Conservation (phyloP, 192 early-diverging fungal species). For the Backusella sp. region DNA sequence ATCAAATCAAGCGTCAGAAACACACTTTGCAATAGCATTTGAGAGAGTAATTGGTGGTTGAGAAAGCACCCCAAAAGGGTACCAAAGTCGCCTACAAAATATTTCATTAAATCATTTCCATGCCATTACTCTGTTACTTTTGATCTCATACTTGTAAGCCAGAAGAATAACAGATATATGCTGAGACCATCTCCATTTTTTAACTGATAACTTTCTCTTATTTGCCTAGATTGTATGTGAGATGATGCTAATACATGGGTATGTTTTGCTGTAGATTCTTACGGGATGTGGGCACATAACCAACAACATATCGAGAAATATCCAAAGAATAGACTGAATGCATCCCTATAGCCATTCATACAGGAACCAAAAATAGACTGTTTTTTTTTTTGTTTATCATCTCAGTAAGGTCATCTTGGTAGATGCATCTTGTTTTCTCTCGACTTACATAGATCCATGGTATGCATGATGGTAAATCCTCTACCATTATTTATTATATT, state of each 20-base stretch:
- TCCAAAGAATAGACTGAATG: slow-evolving; percentile 42
- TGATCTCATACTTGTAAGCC: slow-evolving; percentile 50
- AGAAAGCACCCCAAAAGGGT: slow-evolving; percentile 67
- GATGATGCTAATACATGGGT: background rate
- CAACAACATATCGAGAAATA: slow-evolving; percentile 63
- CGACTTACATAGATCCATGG: slow-evolving; percentile 16
- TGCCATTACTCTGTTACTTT: too few relatives aligned
- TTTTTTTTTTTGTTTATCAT: background rate
- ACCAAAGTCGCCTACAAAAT: slow-evolving; percentile 55
- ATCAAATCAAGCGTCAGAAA: background rate
- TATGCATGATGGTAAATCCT: background rate
- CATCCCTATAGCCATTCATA: slow-evolving; percentile 39
- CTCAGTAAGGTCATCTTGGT: background rate
- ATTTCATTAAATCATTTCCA: background rate
- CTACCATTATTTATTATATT: background rate
- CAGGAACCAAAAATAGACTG: slow-evolving; percentile 45
- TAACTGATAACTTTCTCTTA: slow-evolving; percentile 50
- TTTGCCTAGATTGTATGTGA: slow-evolving; percentile 27
- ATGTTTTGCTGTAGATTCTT: slow-evolving; percentile 29
- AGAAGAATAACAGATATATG: slow-evolving; percentile 54
- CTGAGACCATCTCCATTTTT: slow-evolving; percentile 47
- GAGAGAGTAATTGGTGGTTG: slow-evolving; percentile 68
- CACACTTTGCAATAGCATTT: slow-evolving; percentile 15
- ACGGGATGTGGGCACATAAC: slow-evolving; percentile 70
- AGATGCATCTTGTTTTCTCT: background rate